phyloP scores from a whole-genome alignment of 176 grass and related monocot species.

The Aechmea fasciata region DNA sequence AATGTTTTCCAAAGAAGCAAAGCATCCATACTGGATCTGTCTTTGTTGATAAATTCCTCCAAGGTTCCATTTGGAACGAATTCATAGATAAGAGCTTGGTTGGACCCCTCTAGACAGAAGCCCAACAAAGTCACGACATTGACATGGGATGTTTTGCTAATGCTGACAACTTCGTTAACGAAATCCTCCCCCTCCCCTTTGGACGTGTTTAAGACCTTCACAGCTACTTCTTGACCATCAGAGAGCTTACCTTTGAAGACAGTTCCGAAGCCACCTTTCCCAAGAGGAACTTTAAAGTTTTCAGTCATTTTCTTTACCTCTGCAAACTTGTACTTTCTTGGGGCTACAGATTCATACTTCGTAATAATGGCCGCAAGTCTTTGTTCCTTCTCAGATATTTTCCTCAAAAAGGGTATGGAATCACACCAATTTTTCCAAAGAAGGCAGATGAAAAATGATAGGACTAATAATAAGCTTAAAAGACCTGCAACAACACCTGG shows the following conservation, averaged over 20 bases:
- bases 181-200: conserved; percentile 40
- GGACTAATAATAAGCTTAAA: too few relatives aligned
- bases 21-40: neutral
- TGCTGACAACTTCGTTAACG: conserved; percentile 54
- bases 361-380: too few relatives aligned
- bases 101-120: conserved; percentile 53
- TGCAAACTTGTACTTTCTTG: too few relatives aligned
- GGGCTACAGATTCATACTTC: too few relatives aligned
- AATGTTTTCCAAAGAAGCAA: neutral
- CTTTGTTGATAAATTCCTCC: neutral
- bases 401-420: too few relatives aligned
- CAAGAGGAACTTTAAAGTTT: too few relatives aligned
- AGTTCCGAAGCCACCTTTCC: too few relatives aligned
- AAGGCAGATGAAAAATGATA: too few relatives aligned
- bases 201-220: conserved; percentile 43
- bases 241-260: conserved; percentile 18
- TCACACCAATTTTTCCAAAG: too few relatives aligned
- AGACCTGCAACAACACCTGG: too few relatives aligned
- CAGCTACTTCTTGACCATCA: conserved; percentile 20
- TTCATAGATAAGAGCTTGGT: neutral
- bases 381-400: too few relatives aligned
- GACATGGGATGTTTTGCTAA: conserved; percentile 45
- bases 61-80: neutral
- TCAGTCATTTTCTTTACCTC: too few relatives aligned
- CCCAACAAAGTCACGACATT: conserved; percentile 54